phyloP scores from a whole-genome alignment of 495 filamentous ascomycete genomes.

The Neurospora cerealis region DNA sequence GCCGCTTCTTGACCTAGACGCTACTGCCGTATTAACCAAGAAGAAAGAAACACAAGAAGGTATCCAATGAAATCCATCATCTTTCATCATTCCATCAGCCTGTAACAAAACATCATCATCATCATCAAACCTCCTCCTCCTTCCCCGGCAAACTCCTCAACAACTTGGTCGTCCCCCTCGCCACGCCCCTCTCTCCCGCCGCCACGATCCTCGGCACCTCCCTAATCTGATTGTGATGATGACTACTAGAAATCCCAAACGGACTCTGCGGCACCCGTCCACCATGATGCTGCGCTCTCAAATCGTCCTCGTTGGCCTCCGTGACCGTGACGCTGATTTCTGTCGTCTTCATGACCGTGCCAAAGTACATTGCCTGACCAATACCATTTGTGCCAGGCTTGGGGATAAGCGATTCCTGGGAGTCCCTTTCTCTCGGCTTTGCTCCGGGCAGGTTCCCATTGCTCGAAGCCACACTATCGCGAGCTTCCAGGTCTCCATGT shows the following conservation, averaged over 20 bases:
- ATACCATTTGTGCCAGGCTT: too few relatives aligned
- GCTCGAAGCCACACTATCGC: neutral
- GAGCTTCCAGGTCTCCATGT: neutral
- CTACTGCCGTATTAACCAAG: neutral
- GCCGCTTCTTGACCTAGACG: neutral
- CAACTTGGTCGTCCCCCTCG: neutral
- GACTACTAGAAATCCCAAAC: neutral
- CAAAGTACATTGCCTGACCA: too few relatives aligned
- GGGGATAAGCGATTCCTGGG: slow-evolving; percentile 3
- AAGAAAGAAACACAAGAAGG: neutral
- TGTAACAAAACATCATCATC: too few relatives aligned
- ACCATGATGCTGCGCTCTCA: neutral
- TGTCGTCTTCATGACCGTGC: slow-evolving; percentile 20
- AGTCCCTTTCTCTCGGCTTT: slow-evolving; percentile 1
- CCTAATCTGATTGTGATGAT: neutral
- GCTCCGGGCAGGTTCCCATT: neutral
- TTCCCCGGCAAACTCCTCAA: neutral
- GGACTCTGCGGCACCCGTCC: neutral
- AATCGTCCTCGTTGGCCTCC: neutral
- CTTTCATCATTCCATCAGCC: too few relatives aligned
- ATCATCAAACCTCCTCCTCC: neutral
- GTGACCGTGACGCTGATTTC: slow-evolving; percentile 18
- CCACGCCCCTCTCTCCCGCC: neutral
- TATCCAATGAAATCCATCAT: neutral
- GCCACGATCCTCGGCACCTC: neutral